Percentiles rank a stretch among this genome's conserved stretches.
phyloP scores from a whole-genome alignment of 129 eudicot species.

The Deinandra increscens region DNA sequence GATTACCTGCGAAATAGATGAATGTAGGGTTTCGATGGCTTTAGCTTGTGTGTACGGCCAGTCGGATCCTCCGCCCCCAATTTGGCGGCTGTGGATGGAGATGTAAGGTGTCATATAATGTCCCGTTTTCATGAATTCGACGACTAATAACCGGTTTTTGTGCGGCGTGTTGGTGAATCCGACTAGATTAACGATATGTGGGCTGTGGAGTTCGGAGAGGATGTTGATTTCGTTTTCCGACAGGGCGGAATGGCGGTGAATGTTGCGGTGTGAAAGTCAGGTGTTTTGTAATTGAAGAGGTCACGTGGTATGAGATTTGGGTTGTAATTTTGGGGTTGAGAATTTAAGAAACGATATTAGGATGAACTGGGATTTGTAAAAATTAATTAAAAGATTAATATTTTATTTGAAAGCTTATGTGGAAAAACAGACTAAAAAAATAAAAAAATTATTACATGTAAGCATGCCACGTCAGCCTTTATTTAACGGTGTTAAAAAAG shows the following conservation, averaged over 20 bases:
- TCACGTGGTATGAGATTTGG: too few relatives aligned
- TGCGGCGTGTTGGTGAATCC: constrained; percentile 54
- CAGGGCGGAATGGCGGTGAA: constrained; percentile 23
- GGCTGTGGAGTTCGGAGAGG: constrained; percentile 57
- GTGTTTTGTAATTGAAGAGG: too few relatives aligned
- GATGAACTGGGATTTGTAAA: too few relatives aligned
- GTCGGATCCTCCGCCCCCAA: too few relatives aligned
- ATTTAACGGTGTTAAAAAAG: too few relatives aligned
- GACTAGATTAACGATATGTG: constrained; percentile 71
- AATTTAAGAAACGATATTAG: too few relatives aligned
- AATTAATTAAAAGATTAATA: too few relatives aligned
- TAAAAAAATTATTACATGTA: too few relatives aligned
- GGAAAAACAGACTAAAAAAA: too few relatives aligned
- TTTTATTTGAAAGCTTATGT: too few relatives aligned
- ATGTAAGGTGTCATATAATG: constrained; percentile 65
- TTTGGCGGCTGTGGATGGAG: constrained; percentile 49
- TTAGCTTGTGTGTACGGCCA: constrained; percentile 74
- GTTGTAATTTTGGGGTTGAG: too few relatives aligned
- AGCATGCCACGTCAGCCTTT: too few relatives aligned
- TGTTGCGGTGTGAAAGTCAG: constrained; percentile 44
- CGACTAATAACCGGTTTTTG: constrained; percentile 57
- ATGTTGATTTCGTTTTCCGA: constrained; percentile 59
- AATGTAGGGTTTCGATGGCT: constrained; percentile 74
- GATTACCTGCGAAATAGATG: constrained; percentile 66
- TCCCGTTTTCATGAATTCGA: constrained; percentile 89